A percentile compares a stretch with the other conserved stretches of the same genome.
phyloP scores from a whole-genome alignment of 106 monocot genomes.

The Allium sativum region DNA sequence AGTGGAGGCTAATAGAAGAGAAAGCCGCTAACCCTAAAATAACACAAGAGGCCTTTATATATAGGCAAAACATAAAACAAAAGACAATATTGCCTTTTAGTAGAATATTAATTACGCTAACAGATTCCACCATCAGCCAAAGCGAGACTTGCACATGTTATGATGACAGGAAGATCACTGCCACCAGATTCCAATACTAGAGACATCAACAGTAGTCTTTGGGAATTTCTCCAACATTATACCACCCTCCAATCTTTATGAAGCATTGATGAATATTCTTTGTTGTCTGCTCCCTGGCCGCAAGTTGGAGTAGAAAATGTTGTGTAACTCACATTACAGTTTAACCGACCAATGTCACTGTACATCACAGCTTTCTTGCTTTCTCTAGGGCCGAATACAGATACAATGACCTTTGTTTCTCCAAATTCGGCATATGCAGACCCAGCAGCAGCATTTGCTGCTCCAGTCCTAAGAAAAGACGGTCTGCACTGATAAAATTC shows the following conservation, averaged over 20 bases:
- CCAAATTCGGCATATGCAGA: constrained; percentile 98
- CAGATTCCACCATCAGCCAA: constrained; percentile 94
- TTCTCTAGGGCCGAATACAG: constrained; percentile 98
- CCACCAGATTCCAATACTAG: constrained; percentile 96
- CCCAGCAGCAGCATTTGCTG: constrained; percentile 68
- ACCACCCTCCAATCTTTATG: constrained; percentile 90
- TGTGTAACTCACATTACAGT: constrained; percentile 84
- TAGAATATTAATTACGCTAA: too few species aligned
- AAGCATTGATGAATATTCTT: constrained; percentile 75
- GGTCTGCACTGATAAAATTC: constrained; percentile 49
- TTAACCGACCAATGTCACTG: constrained; percentile 71
- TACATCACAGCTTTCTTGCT: constrained; percentile 98
- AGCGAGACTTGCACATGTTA: constrained; percentile 92
- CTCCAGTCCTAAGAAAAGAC: constrained; percentile 64
- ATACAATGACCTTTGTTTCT: constrained; percentile 81
- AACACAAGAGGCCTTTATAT: too few species aligned
- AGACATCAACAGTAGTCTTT: constrained; percentile 96
- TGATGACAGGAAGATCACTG: constrained; percentile 78
- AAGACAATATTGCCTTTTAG: too few species aligned
- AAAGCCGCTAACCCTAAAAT: too few species aligned
- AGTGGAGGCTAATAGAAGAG: too few species aligned
- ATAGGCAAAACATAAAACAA: too few species aligned
- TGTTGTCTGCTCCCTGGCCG: constrained; percentile 80
- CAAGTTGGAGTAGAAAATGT: constrained; percentile 68
- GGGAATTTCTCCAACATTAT: constrained; percentile 78